These are phyloP conservation scores for Penicillium arizonense DNA, from an alignment of 495 filamentous ascomycete species.

Conservation along the genomic window DNA sequence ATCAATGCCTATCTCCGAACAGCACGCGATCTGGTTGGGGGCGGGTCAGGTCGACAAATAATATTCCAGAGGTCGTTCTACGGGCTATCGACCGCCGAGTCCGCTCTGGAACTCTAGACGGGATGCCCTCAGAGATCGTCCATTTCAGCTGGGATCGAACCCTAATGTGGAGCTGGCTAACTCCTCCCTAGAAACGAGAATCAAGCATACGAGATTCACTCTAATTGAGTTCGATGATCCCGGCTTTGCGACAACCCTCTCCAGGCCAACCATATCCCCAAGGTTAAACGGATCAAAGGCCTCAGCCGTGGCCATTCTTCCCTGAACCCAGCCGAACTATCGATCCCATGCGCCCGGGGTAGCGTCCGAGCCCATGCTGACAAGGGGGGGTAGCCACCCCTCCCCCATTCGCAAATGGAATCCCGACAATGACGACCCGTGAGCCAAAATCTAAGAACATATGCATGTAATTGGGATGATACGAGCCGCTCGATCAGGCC, in stretches of 20 bases:
- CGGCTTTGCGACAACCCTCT: not conserved
- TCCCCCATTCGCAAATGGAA: not conserved
- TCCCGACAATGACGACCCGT: not conserved
- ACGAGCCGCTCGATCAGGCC: not conserved
- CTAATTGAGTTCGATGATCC: slow-evolving; percentile 16
- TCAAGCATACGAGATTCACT: slow-evolving; percentile 1
- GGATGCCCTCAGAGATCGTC: not conserved
- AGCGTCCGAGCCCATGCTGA: slow-evolving; percentile 12
- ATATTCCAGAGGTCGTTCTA: not conserved
- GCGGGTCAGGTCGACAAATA: slow-evolving; percentile 1
- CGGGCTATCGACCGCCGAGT: not conserved
- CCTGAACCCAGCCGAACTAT: not conserved
- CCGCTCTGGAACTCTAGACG: not conserved
- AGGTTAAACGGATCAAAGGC: not conserved
- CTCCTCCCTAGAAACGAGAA: not conserved
- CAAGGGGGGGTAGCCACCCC: slow-evolving; percentile 2
- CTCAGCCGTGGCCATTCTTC: not conserved
- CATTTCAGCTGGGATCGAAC: slow-evolving; percentile 2
- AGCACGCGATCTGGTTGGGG: slow-evolving; percentile 4
- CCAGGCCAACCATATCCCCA: not conserved
- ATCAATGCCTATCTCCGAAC: not conserved
- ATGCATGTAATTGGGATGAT: not conserved
- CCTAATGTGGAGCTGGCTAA: not conserved
- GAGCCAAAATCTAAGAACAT: no score
- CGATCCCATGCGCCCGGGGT: not conserved